Evolutionary conservation across 2,329 filamentous ascomycete genomes (phyloP), one percentile per base, ranked within the genome.

Genomic region (Claviceps monticola): DNA sequence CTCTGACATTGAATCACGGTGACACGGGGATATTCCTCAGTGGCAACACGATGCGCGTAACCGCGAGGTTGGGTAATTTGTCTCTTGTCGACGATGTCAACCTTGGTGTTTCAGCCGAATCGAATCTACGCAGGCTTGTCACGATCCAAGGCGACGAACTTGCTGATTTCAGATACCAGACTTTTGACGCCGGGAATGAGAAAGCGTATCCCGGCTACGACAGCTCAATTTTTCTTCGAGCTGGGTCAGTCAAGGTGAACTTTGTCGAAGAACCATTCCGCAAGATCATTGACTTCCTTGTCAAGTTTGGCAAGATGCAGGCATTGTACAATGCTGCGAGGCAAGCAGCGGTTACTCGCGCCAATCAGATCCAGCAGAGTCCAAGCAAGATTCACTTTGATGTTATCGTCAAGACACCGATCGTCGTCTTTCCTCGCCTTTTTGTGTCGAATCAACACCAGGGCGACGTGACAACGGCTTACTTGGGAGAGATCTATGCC

Each of bases 251-350:
- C 66, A 97, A 95, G 69, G 76, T 98, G 64, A 97, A 96, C 65
- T 98, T 99, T 65, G 71, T 97, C 4, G 91, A 96, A 55, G 94
- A 98, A 66, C 93, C 93, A 0, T 96, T 97, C 73, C 82, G 93
- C 50, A 97, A 97, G 69, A 97, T 99, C 57, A 88, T 98, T 67
- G 88, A 94, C 58, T 99, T 98, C 67, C 74, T 95, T 44, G 89
- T 99, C 65, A 98, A 98, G 62, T 99, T 99, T 65, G 93, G 94
- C 55, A 95, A 95, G 69, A 99, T 99, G 93, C 93, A 98, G 68
- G 91, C 93, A 21, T 86, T 98, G 50, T 98, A 95, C 73, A 98
- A 99, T 63, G 91, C 93, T 43, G 93, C 94, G 13, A 82, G 94
- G 37, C 88, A 95, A 67, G 94, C 91, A 41, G 93, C 94, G 2